Conservation (phyloP, 768 basidiomycete species). For the Lactarius trivialis region DNA sequence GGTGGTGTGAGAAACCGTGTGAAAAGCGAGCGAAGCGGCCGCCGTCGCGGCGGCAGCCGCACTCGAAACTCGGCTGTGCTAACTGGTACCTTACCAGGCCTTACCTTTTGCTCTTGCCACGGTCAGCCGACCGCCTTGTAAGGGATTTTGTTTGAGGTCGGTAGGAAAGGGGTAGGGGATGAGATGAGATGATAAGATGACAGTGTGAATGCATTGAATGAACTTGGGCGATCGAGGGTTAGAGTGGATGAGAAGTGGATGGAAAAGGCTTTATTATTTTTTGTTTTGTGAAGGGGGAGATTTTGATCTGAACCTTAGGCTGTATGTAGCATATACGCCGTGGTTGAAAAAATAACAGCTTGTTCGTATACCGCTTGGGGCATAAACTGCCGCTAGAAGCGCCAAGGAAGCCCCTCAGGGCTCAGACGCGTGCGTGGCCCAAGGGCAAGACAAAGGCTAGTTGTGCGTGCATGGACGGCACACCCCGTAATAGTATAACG, state of each 20-base stretch:
- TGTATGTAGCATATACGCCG: neutral
- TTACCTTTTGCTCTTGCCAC: too few species aligned
- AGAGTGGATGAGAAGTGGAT: neutral
- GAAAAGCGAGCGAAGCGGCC: neutral
- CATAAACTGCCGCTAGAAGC: conserved; percentile 9
- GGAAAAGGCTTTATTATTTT: neutral
- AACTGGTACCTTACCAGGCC: neutral
- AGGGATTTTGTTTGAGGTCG: neutral
- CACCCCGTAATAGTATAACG: neutral
- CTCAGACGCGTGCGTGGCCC: neutral
- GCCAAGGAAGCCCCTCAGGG: neutral
- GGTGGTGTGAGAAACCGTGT: neutral
- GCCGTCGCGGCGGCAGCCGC: too few species aligned
- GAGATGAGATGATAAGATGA: neutral
- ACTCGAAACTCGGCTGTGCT: neutral
- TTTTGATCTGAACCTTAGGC: conserved; percentile 9
- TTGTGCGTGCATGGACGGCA: neutral
- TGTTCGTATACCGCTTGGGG: conserved; percentile 9
- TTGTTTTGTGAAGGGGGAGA: neutral
- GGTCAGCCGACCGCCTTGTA: neutral
- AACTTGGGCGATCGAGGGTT: neutral
- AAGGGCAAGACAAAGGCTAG: neutral
- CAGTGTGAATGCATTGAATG: neutral
- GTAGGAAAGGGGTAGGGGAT: neutral
- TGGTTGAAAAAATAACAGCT: neutral